Evolutionary conservation across 2,329 filamentous ascomycete genomes (phyloP).

Genomic region (Talaromyces sp.): DNA sequence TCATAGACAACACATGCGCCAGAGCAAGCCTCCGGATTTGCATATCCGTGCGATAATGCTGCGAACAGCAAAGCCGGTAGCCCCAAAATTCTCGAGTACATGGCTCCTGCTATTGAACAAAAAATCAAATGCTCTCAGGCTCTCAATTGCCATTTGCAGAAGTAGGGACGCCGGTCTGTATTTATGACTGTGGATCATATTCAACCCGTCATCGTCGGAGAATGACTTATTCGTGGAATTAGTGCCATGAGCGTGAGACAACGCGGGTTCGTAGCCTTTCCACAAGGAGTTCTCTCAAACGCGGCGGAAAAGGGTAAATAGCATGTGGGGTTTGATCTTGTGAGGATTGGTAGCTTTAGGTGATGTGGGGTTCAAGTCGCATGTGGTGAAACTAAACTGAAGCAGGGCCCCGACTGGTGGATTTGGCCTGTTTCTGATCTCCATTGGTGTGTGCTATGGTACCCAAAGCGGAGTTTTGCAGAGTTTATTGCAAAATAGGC

Average conservation of each 20-base stretch:
- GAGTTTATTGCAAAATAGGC: background rate
- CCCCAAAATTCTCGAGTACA: slow-evolving; percentile 5
- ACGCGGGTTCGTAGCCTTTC: slow-evolving; percentile 5
- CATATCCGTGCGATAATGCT: slow-evolving; percentile 30
- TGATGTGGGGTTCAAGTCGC: background rate
- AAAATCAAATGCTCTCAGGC: background rate
- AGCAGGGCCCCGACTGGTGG: background rate
- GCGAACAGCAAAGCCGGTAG: slow-evolving; percentile 10
- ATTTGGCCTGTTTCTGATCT: background rate
- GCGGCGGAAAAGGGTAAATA: slow-evolving; percentile 4
- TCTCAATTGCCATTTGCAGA: background rate
- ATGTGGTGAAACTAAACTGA: background rate
- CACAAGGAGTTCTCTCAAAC: background rate
- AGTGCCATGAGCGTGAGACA: background rate
- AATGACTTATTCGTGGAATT: slow-evolving; percentile 20
- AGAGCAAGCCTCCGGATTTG: slow-evolving; percentile 33
- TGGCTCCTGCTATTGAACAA: background rate
- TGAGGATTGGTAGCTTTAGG: background rate
- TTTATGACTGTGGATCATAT: background rate
- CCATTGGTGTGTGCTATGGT: background rate
- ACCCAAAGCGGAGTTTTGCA: background rate
- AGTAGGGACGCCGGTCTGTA: background rate
- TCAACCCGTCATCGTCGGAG: background rate
- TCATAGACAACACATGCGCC: slow-evolving; percentile 48
- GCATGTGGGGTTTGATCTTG: slow-evolving; percentile 7